phyloP scores from a whole-genome alignment of 805 yeast species.

The Metschnikowia similis region DNA sequence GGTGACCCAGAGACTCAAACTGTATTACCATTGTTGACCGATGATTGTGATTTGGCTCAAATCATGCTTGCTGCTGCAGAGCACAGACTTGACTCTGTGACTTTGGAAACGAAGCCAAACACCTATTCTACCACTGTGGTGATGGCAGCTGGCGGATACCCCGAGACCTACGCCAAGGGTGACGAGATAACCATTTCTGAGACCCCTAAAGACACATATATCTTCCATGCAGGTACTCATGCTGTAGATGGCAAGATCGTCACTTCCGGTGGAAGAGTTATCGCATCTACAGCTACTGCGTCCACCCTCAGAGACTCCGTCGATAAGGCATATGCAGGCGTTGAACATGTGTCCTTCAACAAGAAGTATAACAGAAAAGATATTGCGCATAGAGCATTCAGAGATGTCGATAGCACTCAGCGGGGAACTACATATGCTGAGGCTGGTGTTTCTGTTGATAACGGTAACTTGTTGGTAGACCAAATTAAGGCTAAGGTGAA shows the following conservation, averaged over 20 bases:
- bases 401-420: slow-evolving; percentile 36
- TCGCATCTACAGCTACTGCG: slow-evolving; percentile 89
- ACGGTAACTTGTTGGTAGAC: slow-evolving; percentile 87
- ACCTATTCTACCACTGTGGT: slow-evolving; percentile 88
- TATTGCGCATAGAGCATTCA: slow-evolving; percentile 94
- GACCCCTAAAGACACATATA: slow-evolving; percentile 54
- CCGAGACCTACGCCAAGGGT: slow-evolving; percentile 80
- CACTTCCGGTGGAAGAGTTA: slow-evolving; percentile 95
- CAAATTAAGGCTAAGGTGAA: slow-evolving; percentile 86
- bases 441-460: slow-evolving; percentile 97
- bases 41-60: slow-evolving; percentile 88
- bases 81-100: slow-evolving; percentile 84
- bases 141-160: slow-evolving; percentile 96
- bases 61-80: slow-evolving; percentile 91
- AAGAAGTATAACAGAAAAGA: slow-evolving; percentile 85
- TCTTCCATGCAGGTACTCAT: slow-evolving; percentile 97
- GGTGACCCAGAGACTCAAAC: slow-evolving; percentile 99
- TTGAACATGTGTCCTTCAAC: slow-evolving; percentile 64
- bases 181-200: slow-evolving; percentile 64
- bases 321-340: slow-evolving; percentile 80
- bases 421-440: slow-evolving; percentile 77
- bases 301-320: slow-evolving; percentile 74
- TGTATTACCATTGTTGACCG: slow-evolving; percentile 78
- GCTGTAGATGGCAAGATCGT: slow-evolving; percentile 54
- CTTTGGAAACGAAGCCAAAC: slow-evolving; percentile 47